Base-by-base conservation (phyloP, 1,284 basidiomycete genomes). In the Ganoderma boninense region DNA sequence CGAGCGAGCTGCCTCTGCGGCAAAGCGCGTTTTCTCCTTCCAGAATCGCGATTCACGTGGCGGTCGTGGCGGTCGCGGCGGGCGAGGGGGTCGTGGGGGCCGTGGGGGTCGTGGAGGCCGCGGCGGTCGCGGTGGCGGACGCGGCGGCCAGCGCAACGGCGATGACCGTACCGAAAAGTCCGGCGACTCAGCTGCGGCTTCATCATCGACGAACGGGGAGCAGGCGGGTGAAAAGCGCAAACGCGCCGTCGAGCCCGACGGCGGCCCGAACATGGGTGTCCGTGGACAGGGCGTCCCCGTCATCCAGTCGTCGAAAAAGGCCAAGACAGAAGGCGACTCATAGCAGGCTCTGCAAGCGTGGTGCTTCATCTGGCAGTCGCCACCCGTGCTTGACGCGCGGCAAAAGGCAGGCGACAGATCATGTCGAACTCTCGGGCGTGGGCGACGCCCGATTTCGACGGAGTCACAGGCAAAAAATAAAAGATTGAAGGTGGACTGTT, bases 221-320 rank as follows among this genome's bases (percentile, higher is more conserved):
- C 80, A 84, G 71, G 77, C 80, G 0, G 92, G 91, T 29, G 91
- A 92, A 74, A 94, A 94, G 83, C 84, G 92, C 70, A 94, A 93
- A 79, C 87, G 92, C 35, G 89, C 85, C 1, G 84, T 92, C 0
- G 92, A 94, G 77, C 92, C 92, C 0, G 92, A 93, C 75, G 92
- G 92, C 72, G 92, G 90, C 0, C 87, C 89, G 2, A 86, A 91
- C 74, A 84, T 85, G 35, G 92, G 92, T 16, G 78, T 89, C 10
- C 85, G 92, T 18, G 91, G 91, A 0, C 85, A 82, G n/a, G 83
- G 81, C 40, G 89, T 90, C 7, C 92, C 92, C 10, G 70, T 82
- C 2, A 81, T 93, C 59, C 84, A 86, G 68, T 80, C 82, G 26
- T 72, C 79, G 64, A 94, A 93, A 78, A 93, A 91, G 82, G 81